A percentile compares a stretch with the other conserved stretches of the same genome.
phyloP scores from a whole-genome alignment of 192 early-diverging fungal genomes.

The Funneliformis mosseae region DNA sequence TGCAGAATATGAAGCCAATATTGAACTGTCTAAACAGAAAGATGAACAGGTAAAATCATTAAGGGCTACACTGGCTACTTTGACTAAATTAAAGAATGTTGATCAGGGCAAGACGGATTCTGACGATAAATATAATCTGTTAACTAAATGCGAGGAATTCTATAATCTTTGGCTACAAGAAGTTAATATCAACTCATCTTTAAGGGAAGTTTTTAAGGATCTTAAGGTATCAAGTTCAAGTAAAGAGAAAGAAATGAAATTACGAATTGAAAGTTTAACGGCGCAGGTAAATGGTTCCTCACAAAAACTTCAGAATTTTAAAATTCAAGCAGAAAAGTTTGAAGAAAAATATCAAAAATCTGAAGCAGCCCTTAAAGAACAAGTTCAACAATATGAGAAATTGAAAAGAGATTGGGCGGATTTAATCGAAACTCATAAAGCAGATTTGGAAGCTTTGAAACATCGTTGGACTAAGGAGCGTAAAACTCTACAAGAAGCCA shows the following conservation, averaged over 20 bases:
- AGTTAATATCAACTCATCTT: background rate
- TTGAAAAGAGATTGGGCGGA: background rate
- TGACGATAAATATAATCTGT: background rate
- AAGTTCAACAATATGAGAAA: background rate
- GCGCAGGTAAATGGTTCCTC: background rate
- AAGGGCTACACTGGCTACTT: background rate
- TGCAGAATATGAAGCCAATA: conserved; percentile 16
- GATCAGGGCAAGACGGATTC: background rate
- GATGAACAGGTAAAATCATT: background rate
- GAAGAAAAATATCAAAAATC: background rate
- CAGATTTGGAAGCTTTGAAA: conserved; percentile 16
- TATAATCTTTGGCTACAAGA: conserved; percentile 15
- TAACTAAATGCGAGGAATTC: conserved; percentile 1
- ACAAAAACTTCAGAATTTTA: conserved; percentile 1
- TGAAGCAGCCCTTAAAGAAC: background rate
- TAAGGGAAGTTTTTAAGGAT: background rate
- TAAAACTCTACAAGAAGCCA: conserved; percentile 2
- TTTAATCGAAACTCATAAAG: background rate
- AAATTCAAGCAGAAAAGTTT: conserved; percentile 7
- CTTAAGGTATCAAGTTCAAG: background rate
- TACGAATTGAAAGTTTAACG: background rate
- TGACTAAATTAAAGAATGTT: background rate
- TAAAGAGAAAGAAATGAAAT: conserved; percentile 3
- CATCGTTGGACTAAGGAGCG: conserved; percentile 16
- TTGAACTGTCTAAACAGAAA: background rate